These are phyloP conservation scores for Fusarium xyrophilum DNA, from an alignment of 2,329 filamentous ascomycete genomes.

Conservation along the genomic window DNA sequence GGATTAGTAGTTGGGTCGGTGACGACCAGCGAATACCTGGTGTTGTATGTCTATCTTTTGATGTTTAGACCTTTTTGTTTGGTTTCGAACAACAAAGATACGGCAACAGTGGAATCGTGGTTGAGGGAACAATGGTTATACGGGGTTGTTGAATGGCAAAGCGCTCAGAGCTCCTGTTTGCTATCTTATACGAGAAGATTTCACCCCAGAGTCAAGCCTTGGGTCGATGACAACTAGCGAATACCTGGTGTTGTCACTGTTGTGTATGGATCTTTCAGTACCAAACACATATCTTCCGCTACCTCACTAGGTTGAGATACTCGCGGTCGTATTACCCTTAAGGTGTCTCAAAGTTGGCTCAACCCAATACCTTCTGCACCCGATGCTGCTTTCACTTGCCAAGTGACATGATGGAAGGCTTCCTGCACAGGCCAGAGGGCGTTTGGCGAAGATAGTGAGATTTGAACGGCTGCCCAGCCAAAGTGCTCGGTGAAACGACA, in stretches of 20 bases:
- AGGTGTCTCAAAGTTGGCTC: no score
- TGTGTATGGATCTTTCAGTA: no score
- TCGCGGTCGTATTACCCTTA: no score
- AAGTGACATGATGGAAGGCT: no score
- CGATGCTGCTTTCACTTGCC: no score
- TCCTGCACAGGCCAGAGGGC: no score
- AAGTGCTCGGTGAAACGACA: no score
- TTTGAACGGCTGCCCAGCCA: no score
- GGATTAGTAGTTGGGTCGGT: conserved; percentile 18
- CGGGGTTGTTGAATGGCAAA: fast-evolving
- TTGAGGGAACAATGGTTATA: not conserved
- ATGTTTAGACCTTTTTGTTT: not conserved
- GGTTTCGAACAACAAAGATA: fast-evolving
- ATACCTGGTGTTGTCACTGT: not conserved
- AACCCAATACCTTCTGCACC: no score
- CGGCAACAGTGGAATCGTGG: fast-evolving
- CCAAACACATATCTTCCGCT: no score
- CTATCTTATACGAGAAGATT: fast-evolving
- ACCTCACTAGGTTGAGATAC: no score
- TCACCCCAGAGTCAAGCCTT: not conserved
- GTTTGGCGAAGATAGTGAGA: no score
- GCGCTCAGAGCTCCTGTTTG: not conserved
- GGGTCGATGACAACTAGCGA: not conserved
- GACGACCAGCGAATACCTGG: conserved; percentile 14
- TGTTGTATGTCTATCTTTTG: not conserved